A percentile compares a stretch with the other conserved stretches of the same genome.
These are phyloP conservation scores for Dendrobium chrysotoxum DNA, from an alignment of 106 monocot genomes.

Conservation along the genomic window DNA sequence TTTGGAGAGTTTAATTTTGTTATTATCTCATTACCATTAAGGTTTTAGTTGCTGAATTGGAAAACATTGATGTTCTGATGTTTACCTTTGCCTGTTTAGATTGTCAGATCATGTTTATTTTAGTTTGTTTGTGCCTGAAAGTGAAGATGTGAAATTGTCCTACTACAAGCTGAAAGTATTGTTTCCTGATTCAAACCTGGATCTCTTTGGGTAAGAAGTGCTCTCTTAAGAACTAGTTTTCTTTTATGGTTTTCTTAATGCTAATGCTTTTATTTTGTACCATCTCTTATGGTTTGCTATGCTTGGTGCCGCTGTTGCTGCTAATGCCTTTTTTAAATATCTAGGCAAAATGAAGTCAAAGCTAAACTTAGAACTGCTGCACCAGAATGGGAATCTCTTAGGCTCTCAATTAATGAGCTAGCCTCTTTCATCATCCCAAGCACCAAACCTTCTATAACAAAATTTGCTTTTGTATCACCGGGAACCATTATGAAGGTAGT, in stretches of 20 bases:
- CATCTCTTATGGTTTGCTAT: background rate
- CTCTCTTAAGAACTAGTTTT: background rate
- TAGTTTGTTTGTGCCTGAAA: conserved; percentile 57
- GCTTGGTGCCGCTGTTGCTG: background rate
- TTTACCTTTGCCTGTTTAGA: conserved; percentile 29
- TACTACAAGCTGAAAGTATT: conserved; percentile 80
- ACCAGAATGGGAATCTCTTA: conserved; percentile 21
- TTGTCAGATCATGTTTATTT: conserved; percentile 57
- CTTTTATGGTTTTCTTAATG: background rate
- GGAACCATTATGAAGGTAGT: conserved; percentile 55
- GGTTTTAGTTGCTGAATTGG: background rate
- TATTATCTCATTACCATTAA: background rate
- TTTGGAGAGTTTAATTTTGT: background rate
- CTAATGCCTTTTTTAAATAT: background rate
- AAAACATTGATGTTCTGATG: background rate
- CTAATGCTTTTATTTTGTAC: background rate
- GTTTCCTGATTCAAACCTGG: conserved; percentile 48
- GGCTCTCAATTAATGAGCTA: conserved; percentile 22
- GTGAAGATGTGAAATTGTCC: conserved; percentile 37
- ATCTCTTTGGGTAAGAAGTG: conserved; percentile 53
- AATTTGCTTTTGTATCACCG: conserved; percentile 54
- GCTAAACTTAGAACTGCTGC: conserved; percentile 25
- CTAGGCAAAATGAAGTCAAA: conserved; percentile 55
- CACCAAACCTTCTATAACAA: conserved; percentile 37
- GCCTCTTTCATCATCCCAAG: conserved; percentile 55